Evolutionary conservation across 331 rosid genomes (phyloP), one percentile per base, ranked within the genome.

Genomic region (Phaseolus coccineus): DNA sequence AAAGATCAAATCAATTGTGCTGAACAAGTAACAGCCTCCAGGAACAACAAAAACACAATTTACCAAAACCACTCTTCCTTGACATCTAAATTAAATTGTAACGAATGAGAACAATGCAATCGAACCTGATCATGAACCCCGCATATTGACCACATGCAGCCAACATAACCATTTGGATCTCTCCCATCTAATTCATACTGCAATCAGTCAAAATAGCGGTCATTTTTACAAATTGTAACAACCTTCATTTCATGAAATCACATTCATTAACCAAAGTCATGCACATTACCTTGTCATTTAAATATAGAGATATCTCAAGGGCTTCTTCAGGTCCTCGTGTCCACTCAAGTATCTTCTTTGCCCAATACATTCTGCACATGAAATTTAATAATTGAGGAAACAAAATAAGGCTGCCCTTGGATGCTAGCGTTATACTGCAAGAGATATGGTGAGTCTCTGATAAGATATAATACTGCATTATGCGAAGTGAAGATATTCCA

Each of bases 61-160:
- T 27, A 27, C n/a, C 40, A 27, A 27, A 57, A 56, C 14, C 1
- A 33, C 24, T 70, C 67, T 69, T 55, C n/a, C 31, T 55, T 53
- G 22, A 24, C 28, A 67, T 63, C 58, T 25, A 74, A 42, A 66
- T 68, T 13, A 39, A 61, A 47, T 9, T 50, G 51, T 13, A 77
- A 42, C 8, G 11, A 80, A 71, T 46, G 55, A 33, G 77, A 72
- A 70, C 7, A 22, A 53, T 63, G 74, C 63, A 56, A 37, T 61
- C 81, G 15, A 69, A 95, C 99, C 97, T 95, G 99, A 90, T 95
- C 97, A 59, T 95, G 99, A 66, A 92, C 88, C 27, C 99, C 97
- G 9, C 97, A 91, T 57, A 95, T 86, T 35, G 99, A 92, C 99
- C 97, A 95, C 97, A 95, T 92, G 87, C 98, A 95, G 68, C 98